Percentiles rank a stretch among this genome's conserved stretches.
phyloP scores from a whole-genome alignment of 306 rosid genomes.

The Quillaja saponaria region DNA sequence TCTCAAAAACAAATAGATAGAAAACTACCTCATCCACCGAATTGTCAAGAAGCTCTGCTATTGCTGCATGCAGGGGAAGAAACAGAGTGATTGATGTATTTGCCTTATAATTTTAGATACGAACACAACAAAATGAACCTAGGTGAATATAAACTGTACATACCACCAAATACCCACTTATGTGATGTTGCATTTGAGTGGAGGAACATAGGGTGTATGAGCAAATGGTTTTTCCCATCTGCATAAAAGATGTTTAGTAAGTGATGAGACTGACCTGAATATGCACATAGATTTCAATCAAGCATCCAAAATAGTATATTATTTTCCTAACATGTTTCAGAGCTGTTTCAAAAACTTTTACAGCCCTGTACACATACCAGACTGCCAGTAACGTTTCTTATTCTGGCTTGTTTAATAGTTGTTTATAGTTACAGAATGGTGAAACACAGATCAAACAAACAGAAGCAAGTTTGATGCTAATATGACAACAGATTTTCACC shows the following conservation, averaged over 20 bases:
- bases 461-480: too few relatives aligned
- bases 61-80: conserved; percentile 49
- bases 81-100: neutral
- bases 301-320: too few relatives aligned
- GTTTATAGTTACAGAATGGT: too few relatives aligned
- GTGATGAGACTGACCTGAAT: too few relatives aligned
- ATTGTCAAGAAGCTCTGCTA: conserved; percentile 92
- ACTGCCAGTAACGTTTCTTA: too few relatives aligned
- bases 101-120: conserved; percentile 4
- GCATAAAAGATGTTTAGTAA: conserved; percentile 17
- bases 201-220: conserved; percentile 82
- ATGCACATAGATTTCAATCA: too few relatives aligned
- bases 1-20: too few relatives aligned
- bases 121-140: neutral
- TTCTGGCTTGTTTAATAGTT: too few relatives aligned
- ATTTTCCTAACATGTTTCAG: too few relatives aligned
- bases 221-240: conserved; percentile 70
- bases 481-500: too few relatives aligned
- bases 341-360: neutral
- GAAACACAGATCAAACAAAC: too few relatives aligned
- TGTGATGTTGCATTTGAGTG: conserved; percentile 98
- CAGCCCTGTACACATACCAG: too few relatives aligned
- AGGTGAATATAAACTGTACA: conserved; percentile 29
- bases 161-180: conserved; percentile 98
- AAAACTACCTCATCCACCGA: conserved; percentile 87